Percentiles rank a stretch among this genome's conserved stretches.
Evolutionary conservation across 352 stramenopile genomes (phyloP).

Genomic region (Phytophthora rubi): DNA sequence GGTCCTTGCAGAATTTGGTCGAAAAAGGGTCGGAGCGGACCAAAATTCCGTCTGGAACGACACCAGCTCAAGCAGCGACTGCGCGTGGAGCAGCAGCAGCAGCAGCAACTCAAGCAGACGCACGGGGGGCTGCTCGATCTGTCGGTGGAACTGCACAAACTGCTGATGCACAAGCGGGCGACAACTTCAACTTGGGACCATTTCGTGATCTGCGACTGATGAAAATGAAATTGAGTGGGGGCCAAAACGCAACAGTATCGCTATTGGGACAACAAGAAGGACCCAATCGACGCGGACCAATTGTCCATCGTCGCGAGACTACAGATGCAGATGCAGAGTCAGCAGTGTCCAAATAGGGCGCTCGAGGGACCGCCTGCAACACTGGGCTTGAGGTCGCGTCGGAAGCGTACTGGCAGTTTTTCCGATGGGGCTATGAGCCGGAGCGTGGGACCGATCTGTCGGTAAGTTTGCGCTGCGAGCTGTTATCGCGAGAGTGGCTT

Average conservation of each 20-base stretch:
- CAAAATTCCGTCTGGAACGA: slow-evolving; percentile 32
- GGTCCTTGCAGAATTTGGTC: slow-evolving; percentile 18
- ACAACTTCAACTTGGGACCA: slow-evolving; percentile 24
- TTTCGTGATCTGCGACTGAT: slow-evolving; percentile 15
- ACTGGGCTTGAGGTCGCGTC: slow-evolving; percentile 15
- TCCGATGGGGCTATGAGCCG: slow-evolving; percentile 14
- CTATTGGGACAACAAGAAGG: not conserved
- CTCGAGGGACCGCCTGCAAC: not conserved
- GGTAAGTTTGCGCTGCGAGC: slow-evolving; percentile 4
- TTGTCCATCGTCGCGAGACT: slow-evolving; percentile 14
- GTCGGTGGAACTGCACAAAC: slow-evolving; percentile 18
- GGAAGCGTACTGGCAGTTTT: slow-evolving; percentile 29
- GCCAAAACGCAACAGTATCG: slow-evolving; percentile 1
- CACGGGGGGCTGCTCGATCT: not conserved
- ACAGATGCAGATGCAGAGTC: slow-evolving; percentile 6
- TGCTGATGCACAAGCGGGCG: slow-evolving; percentile 6
- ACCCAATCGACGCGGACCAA: slow-evolving; percentile 19
- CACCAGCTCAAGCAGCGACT: slow-evolving; percentile 37
- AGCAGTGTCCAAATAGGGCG: not conserved
- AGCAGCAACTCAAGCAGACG: slow-evolving; percentile 14
- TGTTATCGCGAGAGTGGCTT: too few relatives aligned
- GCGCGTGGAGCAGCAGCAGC: slow-evolving; percentile 21
- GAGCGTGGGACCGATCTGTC: slow-evolving; percentile 1
- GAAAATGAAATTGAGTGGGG: not conserved
- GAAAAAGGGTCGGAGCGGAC: not conserved